Percentiles rank a stretch among this genome's conserved stretches.
Evolutionary conservation across 139 green algal genomes (phyloP).

Genomic region (Eudorina sp.): DNA sequence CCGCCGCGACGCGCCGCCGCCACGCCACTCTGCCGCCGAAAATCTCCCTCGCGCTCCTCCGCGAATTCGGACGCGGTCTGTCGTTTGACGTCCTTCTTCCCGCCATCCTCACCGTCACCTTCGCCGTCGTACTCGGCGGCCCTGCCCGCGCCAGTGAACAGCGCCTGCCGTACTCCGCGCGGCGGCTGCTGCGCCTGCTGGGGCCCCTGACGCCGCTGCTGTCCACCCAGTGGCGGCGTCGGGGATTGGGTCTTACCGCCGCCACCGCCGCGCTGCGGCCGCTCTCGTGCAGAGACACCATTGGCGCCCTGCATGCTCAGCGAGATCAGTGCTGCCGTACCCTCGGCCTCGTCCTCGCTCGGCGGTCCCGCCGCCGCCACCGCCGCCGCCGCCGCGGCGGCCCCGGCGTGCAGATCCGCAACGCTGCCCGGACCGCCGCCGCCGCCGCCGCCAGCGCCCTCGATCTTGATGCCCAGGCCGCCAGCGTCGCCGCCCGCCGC

Average conservation of each 20-base stretch:
- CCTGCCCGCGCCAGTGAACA: not conserved
- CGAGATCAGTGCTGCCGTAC: slow-evolving; percentile 8
- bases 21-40: not conserved
- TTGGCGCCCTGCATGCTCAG: slow-evolving; percentile 19
- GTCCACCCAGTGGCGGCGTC: not conserved
- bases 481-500: not conserved
- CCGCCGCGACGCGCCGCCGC: not conserved
- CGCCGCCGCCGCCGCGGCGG: not conserved
- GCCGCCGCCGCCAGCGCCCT: not conserved
- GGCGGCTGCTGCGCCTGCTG: not conserved
- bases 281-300: not conserved
- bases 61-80: too few species aligned
- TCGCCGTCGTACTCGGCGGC: not conserved
- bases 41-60: not conserved
- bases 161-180: not conserved
- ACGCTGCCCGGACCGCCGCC: not conserved
- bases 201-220: not conserved
- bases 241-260: not conserved
- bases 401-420: not conserved
- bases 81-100: not conserved
- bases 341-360: slow-evolving; percentile 25
- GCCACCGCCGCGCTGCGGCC: not conserved
- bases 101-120: not conserved
- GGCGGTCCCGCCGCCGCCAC: not conserved
- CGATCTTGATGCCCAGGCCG: not conserved